Conservation (phyloP, 495 filamentous ascomycete genomes). For the Neurospora terricola region DNA sequence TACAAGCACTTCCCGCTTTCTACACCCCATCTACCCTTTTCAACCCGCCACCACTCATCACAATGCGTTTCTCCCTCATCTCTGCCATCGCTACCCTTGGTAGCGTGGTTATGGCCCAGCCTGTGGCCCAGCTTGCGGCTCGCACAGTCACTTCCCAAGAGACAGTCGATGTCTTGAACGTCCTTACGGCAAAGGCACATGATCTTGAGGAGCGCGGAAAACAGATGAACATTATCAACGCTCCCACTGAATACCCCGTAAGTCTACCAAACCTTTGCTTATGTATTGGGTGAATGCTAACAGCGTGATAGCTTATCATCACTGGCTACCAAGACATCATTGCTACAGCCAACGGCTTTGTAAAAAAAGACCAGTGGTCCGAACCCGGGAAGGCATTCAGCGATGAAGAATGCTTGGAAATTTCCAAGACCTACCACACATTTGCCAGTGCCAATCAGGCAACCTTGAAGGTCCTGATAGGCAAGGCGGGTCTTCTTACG, state of each 20-base stretch:
- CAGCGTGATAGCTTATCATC: too few relatives aligned
- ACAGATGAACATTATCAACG: too few relatives aligned
- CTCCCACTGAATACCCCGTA: too few relatives aligned
- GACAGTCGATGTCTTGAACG: conserved; percentile 8
- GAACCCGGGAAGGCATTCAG: neutral
- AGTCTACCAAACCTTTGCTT: too few relatives aligned
- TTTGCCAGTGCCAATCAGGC: conserved; percentile 16
- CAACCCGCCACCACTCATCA: neutral
- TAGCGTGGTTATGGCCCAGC: conserved; percentile 3
- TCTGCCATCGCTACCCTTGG: conserved; percentile 5
- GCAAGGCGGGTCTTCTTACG: conserved; percentile 5
- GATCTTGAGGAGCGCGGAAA: neutral
- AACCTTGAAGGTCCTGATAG: conserved; percentile 22
- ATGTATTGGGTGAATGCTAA: too few relatives aligned
- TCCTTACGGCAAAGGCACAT: conserved; percentile 7
- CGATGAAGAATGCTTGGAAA: neutral
- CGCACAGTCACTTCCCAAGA: neutral
- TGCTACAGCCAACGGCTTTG: too few relatives aligned
- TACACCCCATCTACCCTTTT: neutral
- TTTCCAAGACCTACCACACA: conserved; percentile 10
- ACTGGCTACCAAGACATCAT: too few relatives aligned
- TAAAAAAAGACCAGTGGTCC: too few relatives aligned
- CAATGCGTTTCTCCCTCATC: conserved; percentile 16
- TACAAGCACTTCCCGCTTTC: neutral
- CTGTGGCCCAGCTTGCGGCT: neutral